These are phyloP conservation scores for Malus domestica DNA, from an alignment of 306 rosid genomes.

Conservation along the genomic window ASM211411v1 NC_041796.1:7261501-7262000, in stretches of 20 bases:
- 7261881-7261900: too few relatives aligned
- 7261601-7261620: neutral
- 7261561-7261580: neutral
- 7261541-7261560: slow-evolving; percentile 8
- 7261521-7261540: neutral
- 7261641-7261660: neutral
- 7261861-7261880: too few relatives aligned
- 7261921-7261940: neutral
- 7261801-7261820: too few relatives aligned
- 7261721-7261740: too few relatives aligned
- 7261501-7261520: neutral
- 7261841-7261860: neutral
- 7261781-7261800: neutral
- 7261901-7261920: too few relatives aligned
- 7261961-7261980: neutral
- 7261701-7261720: too few relatives aligned
- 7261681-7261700: too few relatives aligned
- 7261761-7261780: neutral
- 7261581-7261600: neutral
- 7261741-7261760: too few relatives aligned
- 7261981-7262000: slow-evolving; percentile 4
- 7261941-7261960: neutral
- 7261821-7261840: neutral
- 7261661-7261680: neutral
- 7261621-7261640: neutral